Conservation (phyloP, 768 basidiomycete genomes). For the Lyophyllum atratum region DNA sequence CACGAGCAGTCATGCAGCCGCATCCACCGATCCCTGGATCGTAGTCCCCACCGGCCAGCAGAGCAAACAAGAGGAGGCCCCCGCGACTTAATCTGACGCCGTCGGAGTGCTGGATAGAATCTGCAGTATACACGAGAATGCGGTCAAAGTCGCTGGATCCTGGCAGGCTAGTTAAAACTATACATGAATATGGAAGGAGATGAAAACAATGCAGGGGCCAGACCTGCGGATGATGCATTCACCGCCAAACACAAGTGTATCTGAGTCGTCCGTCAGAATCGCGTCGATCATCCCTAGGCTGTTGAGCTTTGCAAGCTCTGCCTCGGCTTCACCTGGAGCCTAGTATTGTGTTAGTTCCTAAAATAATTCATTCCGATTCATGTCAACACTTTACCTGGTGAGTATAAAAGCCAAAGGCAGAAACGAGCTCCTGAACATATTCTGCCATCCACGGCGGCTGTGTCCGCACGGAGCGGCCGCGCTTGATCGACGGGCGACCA, state of each 20-base stretch:
- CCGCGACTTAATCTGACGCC: slow-evolving; percentile 18
- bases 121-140: slow-evolving; percentile 3
- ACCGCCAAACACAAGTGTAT: slow-evolving; percentile 49
- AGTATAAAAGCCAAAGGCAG: slow-evolving; percentile 43
- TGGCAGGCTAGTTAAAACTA: neutral
- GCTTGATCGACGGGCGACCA: slow-evolving; percentile 39
- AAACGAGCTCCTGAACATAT: slow-evolving; percentile 34
- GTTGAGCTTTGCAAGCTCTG: slow-evolving; percentile 48
- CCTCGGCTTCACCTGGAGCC: slow-evolving; percentile 48
- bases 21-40: slow-evolving; percentile 49
- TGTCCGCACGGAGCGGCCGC: slow-evolving; percentile 29
- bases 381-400: slow-evolving; percentile 14
- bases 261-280: slow-evolving; percentile 49
- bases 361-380: neutral
- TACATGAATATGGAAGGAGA: neutral
- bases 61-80: slow-evolving; percentile 60
- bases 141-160: neutral
- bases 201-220: neutral
- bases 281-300: slow-evolving; percentile 42
- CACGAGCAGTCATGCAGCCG: slow-evolving; percentile 54
- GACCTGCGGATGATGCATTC: slow-evolving; percentile 42
- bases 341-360: neutral
- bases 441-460: slow-evolving; percentile 25
- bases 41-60: slow-evolving; percentile 73
- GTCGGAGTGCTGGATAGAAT: neutral